phyloP scores from a whole-genome alignment of 1,284 basidiomycete genomes.

The Prillingera fragicola region DNA sequence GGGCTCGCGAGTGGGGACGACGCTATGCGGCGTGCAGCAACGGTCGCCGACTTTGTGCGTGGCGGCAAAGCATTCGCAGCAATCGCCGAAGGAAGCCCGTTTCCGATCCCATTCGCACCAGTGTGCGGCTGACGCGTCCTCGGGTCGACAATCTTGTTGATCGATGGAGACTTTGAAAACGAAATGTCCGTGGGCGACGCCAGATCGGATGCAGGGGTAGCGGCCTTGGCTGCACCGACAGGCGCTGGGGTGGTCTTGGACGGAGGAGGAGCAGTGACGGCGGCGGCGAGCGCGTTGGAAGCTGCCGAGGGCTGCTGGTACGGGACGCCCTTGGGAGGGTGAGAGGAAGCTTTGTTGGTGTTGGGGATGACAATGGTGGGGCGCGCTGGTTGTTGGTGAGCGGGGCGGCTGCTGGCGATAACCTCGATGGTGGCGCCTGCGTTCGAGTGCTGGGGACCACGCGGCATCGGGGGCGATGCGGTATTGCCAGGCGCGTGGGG shows the following conservation, averaged over 20 bases:
- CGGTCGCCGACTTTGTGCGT: slow-evolving; percentile 7
- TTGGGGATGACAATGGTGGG: slow-evolving; percentile 1
- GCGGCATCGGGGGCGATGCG: too few relatives aligned
- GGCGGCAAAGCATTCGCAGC: slow-evolving; percentile 10
- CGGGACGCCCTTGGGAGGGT: neutral
- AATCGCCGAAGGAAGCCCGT: slow-evolving; percentile 2
- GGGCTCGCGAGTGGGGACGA: slow-evolving; percentile 24
- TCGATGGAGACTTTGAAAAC: too few relatives aligned
- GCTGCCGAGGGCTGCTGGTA: neutral
- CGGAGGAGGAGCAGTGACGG: neutral
- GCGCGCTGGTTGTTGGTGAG: neutral
- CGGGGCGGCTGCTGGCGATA: neutral
- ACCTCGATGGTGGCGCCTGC: too few relatives aligned
- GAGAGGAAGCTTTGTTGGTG: neutral
- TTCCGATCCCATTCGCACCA: slow-evolving; percentile 6
- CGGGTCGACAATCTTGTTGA: neutral
- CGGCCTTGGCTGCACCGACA: neutral
- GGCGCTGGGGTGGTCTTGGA: neutral
- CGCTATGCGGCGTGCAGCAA: slow-evolving; percentile 12
- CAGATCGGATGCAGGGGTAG: neutral
- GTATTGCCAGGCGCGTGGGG: too few relatives aligned
- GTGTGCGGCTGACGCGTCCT: too few relatives aligned
- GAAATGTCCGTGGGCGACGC: too few relatives aligned
- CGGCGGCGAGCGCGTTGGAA: neutral
- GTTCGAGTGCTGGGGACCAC: neutral